phyloP scores from a whole-genome alignment of 2,329 filamentous ascomycete genomes.

The Apiospora marii region DNA sequence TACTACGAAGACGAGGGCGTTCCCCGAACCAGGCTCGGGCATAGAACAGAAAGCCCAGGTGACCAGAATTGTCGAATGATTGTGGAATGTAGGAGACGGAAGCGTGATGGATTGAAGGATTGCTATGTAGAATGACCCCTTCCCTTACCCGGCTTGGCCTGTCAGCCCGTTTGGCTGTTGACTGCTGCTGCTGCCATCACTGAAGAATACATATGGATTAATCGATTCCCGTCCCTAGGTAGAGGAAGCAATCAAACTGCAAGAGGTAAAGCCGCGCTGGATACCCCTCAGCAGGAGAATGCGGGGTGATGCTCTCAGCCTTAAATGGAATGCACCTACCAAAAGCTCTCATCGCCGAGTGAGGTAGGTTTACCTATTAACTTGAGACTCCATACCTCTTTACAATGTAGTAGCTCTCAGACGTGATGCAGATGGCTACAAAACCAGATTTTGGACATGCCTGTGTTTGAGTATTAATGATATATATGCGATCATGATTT shows the following conservation, averaged over 20 bases:
- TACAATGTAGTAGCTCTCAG: too few species aligned
- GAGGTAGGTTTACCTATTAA: neutral
- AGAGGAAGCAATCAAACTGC: neutral
- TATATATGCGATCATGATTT: too few species aligned
- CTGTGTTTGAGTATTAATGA: too few species aligned
- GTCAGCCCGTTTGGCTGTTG: neutral
- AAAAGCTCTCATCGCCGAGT: neutral
- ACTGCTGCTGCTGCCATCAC: neutral
- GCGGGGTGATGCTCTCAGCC: neutral
- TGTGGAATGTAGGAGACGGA: constrained; percentile 5
- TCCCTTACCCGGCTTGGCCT: neutral
- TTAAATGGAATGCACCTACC: neutral
- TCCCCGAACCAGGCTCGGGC: neutral
- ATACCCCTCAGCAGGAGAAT: neutral
- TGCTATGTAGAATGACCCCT: neutral
- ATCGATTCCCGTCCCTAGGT: neutral
- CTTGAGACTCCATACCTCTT: too few species aligned
- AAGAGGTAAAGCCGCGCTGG: neutral
- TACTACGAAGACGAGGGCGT: neutral
- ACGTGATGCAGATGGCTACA: too few species aligned
- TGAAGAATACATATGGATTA: neutral
- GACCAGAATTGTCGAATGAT: constrained; percentile 9
- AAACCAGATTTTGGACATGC: too few species aligned
- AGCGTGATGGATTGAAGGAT: neutral
- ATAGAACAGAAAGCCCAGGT: neutral